phyloP scores from a whole-genome alignment of 805 yeast genomes.

The Candida qinlingensis region DNA sequence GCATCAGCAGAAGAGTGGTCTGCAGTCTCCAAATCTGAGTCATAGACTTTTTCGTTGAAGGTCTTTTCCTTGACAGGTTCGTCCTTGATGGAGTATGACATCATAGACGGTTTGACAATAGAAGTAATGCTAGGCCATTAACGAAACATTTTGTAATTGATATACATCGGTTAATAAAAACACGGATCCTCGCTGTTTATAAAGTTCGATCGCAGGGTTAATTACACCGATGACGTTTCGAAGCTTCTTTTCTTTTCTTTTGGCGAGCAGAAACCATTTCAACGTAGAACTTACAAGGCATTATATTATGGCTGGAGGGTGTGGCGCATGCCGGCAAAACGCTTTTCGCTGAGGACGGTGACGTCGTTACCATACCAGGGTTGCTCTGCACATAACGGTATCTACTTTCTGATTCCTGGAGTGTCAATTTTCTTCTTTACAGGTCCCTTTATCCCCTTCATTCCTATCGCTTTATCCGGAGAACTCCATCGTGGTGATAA shows the following conservation, averaged over 20 bases:
- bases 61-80: neutral
- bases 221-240: neutral
- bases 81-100: neutral
- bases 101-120: neutral
- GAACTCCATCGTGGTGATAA: too few species aligned
- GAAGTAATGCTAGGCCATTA: neutral
- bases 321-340: neutral
- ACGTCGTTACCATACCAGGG: neutral
- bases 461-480: too few species aligned
- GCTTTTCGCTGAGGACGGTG: neutral
- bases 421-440: too few species aligned
- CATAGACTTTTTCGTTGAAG: neutral
- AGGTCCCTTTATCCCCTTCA: too few species aligned
- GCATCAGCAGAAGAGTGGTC: conserved; percentile 17
- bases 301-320: neutral
- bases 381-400: too few species aligned
- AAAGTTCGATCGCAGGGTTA: too few species aligned
- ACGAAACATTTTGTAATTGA: neutral
- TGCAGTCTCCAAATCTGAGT: neutral
- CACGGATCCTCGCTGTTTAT: too few species aligned
- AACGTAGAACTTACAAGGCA: neutral
- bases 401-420: too few species aligned
- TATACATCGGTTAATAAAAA: neutral
- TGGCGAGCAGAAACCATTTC: neutral
- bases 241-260: neutral